phyloP scores from a whole-genome alignment of 73 alveolate genomes.

The Tetrahymena borealis region DNA sequence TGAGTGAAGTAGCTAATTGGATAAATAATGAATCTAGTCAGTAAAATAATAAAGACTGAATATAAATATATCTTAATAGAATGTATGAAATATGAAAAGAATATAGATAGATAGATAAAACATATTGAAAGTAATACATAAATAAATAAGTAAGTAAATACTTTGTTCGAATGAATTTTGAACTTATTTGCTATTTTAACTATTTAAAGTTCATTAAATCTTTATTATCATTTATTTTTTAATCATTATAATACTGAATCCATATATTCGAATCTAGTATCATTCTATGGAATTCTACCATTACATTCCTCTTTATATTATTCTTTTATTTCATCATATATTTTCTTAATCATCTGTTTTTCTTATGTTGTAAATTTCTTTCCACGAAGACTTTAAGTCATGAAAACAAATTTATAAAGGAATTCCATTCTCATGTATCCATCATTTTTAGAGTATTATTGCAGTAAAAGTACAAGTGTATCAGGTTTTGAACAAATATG shows the following conservation, averaged over 20 bases:
- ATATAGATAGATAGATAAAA: no score
- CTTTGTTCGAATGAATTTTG: neutral
- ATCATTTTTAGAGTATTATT: neutral
- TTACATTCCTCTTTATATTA: neutral
- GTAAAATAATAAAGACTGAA: no score
- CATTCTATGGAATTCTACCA: neutral
- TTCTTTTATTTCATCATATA: neutral
- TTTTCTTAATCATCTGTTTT: neutral
- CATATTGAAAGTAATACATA: no score
- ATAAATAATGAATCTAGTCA: no score
- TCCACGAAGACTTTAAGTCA: neutral
- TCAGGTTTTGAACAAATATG: neutral
- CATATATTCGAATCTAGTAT: neutral
- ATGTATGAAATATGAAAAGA: no score
- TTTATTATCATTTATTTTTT: neutral
- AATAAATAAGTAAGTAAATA: no score
- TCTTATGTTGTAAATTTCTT: neutral
- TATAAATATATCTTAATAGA: no score
- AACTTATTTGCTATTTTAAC: neutral
- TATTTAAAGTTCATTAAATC: neutral
- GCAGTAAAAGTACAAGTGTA: neutral
- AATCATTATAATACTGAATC: neutral
- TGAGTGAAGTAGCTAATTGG: no score
- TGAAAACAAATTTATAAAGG: neutral
- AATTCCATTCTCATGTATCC: neutral